These are phyloP conservation scores for Mimosa bimucronata DNA, from an alignment of 306 rosid species.

Conservation along the genomic window DNA sequence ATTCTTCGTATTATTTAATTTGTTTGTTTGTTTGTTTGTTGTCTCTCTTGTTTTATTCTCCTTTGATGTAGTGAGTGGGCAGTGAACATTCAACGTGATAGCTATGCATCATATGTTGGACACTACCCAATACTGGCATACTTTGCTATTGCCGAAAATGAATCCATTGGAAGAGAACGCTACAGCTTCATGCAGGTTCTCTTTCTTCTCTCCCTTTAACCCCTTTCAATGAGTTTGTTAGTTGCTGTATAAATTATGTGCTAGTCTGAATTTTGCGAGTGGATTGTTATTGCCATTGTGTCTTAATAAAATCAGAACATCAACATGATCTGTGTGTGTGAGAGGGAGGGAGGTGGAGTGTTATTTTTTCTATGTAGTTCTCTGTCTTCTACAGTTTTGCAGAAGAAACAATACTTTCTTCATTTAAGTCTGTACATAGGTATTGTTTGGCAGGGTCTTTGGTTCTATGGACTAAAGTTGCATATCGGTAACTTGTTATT, in stretches of 20 bases:
- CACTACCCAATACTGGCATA: slow-evolving; percentile 79
- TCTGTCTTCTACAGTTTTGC: background rate
- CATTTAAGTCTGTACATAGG: background rate
- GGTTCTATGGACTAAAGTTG: slow-evolving; percentile 2
- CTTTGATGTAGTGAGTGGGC: slow-evolving; percentile 93
- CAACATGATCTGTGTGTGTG: background rate
- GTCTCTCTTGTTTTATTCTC: background rate
- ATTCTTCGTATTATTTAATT: slow-evolving; percentile 6
- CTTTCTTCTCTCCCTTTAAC: too few relatives aligned
- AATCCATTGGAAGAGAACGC: slow-evolving; percentile 92
- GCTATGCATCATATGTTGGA: slow-evolving; percentile 96
- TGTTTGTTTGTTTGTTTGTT: slow-evolving; percentile 1
- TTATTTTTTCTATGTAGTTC: background rate
- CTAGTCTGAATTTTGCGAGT: slow-evolving; percentile 7
- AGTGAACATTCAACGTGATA: slow-evolving; percentile 94
- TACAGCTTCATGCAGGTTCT: slow-evolving; percentile 90
- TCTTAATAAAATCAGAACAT: background rate
- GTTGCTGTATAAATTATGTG: background rate
- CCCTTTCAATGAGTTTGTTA: background rate
- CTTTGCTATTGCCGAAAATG: slow-evolving; percentile 90
- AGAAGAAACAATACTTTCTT: background rate
- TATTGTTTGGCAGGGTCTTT: background rate
- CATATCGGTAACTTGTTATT: background rate
- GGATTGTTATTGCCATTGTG: background rate
- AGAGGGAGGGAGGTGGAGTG: background rate